phyloP scores from a whole-genome alignment of 345 rosid species.

The Acer campestre region DNA sequence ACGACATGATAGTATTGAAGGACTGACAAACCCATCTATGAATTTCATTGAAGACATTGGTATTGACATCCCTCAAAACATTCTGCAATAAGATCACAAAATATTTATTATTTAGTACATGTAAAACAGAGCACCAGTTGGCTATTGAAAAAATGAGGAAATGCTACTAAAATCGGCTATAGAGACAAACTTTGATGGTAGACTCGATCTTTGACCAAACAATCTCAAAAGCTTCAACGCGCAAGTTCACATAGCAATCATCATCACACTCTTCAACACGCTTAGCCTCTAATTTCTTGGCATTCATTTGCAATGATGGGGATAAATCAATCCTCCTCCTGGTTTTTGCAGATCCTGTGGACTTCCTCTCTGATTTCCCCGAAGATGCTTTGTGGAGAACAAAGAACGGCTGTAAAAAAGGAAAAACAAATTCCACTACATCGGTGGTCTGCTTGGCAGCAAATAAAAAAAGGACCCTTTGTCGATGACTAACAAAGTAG shows the following conservation, averaged over 20 bases:
- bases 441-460: not conserved
- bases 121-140: not conserved
- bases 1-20: constrained; percentile 49
- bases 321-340: constrained; percentile 60
- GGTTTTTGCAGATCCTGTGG: constrained; percentile 37
- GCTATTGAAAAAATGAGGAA: not conserved
- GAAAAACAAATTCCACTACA: not conserved
- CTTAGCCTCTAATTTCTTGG: constrained; percentile 30
- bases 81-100: constrained; percentile 48
- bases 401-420: constrained; percentile 60
- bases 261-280: constrained; percentile 31
- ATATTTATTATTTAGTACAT: not conserved
- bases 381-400: constrained; percentile 56
- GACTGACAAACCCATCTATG: constrained; percentile 72
- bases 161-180: not conserved
- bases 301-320: constrained; percentile 26
- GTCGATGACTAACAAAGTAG: not conserved
- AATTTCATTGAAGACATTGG: constrained; percentile 55
- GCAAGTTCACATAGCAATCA: constrained; percentile 26
- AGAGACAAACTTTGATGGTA: constrained; percentile 47
- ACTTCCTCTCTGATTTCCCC: constrained; percentile 39
- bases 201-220: constrained; percentile 74
- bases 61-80: constrained; percentile 60
- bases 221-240: constrained; percentile 56
- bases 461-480: not conserved